phyloP scores from a whole-genome alignment of 768 basidiomycete species.

The Mycena venus region DNA sequence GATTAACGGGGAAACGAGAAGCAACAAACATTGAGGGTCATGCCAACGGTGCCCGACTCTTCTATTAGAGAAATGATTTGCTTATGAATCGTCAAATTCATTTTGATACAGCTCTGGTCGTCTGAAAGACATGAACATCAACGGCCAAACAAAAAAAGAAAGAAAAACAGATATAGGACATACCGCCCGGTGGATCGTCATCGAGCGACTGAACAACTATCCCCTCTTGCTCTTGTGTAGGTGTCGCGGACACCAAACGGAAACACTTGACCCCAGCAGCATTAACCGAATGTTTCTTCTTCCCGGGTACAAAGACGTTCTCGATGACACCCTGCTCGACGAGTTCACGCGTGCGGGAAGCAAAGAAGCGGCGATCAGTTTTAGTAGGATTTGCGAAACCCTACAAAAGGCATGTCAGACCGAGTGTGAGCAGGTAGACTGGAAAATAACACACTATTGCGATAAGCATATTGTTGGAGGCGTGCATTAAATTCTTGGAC shows the following conservation, averaged over 20 bases:
- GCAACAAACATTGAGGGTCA: conserved; percentile 74
- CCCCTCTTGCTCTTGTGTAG: conserved; percentile 48
- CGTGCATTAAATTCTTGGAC: conserved; percentile 78
- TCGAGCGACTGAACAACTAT: conserved; percentile 51
- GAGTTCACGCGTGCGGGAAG: conserved; percentile 79
- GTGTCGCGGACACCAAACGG: conserved; percentile 66
- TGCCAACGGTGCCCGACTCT: conserved; percentile 73
- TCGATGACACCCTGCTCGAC: conserved; percentile 82
- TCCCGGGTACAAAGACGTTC: conserved; percentile 76
- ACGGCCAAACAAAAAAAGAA: background rate
- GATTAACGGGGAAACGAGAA: conserved; percentile 12
- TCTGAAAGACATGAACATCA: conserved; percentile 33
- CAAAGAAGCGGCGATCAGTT: conserved; percentile 87
- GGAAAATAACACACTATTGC: conserved; percentile 70
- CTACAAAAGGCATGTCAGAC: conserved; percentile 51
- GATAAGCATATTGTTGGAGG: conserved; percentile 81
- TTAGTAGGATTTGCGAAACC: conserved; percentile 83
- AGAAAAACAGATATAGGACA: conserved; percentile 17
- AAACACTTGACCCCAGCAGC: conserved; percentile 71
- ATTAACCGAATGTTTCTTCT: conserved; percentile 60
- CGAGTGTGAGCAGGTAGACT: background rate
- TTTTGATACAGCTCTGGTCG: conserved; percentile 59
- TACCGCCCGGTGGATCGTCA: conserved; percentile 50
- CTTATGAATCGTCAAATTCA: conserved; percentile 79
- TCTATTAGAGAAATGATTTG: conserved; percentile 84